These are phyloP conservation scores for Trichoderma endophyticum DNA, from an alignment of 2,329 filamentous ascomycete species.

Conservation along the genomic window DNA sequence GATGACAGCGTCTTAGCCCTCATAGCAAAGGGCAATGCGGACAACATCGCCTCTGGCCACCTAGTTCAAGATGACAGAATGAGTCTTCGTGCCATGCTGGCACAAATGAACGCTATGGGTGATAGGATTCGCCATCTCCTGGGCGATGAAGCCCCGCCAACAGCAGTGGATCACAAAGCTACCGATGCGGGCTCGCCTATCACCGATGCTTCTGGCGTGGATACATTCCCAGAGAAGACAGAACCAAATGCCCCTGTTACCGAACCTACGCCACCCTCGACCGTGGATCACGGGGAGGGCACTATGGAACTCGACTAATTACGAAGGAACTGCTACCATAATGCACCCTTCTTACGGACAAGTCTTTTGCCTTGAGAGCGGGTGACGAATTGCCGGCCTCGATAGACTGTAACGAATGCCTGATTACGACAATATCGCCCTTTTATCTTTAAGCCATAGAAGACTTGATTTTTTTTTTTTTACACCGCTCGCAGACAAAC, in stretches of 20 bases:
- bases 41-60: conserved; percentile 40
- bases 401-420: conserved; percentile 19
- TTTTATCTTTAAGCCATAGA: conserved; percentile 10
- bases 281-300: conserved; percentile 38
- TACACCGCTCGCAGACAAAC: not conserved
- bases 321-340: not conserved
- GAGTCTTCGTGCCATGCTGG: conserved; percentile 48
- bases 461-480: not conserved
- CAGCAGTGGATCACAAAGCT: conserved; percentile 23
- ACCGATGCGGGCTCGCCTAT: conserved; percentile 27
- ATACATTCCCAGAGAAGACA: conserved; percentile 29
- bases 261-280: conserved; percentile 40
- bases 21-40: conserved; percentile 47
- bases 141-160: conserved; percentile 29
- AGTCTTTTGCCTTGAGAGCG: not conserved
- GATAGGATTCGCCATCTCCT: conserved; percentile 42
- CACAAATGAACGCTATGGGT: conserved; percentile 45
- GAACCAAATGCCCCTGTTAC: conserved; percentile 31
- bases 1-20: conserved; percentile 44
- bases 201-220: conserved; percentile 24
- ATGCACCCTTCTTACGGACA: not conserved
- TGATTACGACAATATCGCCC: conserved; percentile 2
- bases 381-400: not conserved
- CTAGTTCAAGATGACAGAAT: conserved; percentile 43
- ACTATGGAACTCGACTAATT: conserved; percentile 40